A percentile compares a stretch with the other conserved stretches of the same genome.
Conservation (phyloP, 192 early-diverging fungal species). For the Mortierella hygrophila region DNA sequence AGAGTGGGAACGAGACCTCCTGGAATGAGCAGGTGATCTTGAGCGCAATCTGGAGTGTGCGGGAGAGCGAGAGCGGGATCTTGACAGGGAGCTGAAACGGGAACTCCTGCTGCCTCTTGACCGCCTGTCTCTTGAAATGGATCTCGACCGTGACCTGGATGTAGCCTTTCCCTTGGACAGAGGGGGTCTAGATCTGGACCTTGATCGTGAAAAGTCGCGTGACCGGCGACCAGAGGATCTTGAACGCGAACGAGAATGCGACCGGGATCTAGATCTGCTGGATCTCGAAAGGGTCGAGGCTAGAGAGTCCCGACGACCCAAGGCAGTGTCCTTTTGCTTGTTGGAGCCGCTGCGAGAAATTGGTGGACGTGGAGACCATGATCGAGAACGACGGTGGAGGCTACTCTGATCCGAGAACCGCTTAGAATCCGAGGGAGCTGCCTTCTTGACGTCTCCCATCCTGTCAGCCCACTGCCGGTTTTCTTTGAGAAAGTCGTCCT, state of each 20-base stretch:
- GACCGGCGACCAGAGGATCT: background rate
- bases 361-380: slow-evolving; percentile 28
- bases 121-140: background rate
- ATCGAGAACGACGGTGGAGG: slow-evolving; percentile 39
- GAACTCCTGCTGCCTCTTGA: slow-evolving; percentile 2
- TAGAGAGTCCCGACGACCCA: slow-evolving; percentile 25
- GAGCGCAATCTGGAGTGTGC: background rate
- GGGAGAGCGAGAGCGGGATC: slow-evolving; percentile 15
- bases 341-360: slow-evolving; percentile 5
- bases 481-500: slow-evolving; percentile 5
- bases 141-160: slow-evolving; percentile 17
- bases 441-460: background rate
- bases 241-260: slow-evolving; percentile 26
- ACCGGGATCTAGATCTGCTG: slow-evolving; percentile 14
- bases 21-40: background rate
- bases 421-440: background rate
- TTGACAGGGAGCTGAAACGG: background rate
- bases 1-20: background rate
- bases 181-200: slow-evolving; percentile 32
- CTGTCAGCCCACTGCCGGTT: slow-evolving; percentile 4
- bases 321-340: background rate
- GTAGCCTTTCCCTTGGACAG: background rate
- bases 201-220: slow-evolving; percentile 8
- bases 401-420: slow-evolving; percentile 32
- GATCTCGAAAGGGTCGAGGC: slow-evolving; percentile 29